Conservation (phyloP, 345 rosid genomes). For the Salix koriyanagi region DNA sequence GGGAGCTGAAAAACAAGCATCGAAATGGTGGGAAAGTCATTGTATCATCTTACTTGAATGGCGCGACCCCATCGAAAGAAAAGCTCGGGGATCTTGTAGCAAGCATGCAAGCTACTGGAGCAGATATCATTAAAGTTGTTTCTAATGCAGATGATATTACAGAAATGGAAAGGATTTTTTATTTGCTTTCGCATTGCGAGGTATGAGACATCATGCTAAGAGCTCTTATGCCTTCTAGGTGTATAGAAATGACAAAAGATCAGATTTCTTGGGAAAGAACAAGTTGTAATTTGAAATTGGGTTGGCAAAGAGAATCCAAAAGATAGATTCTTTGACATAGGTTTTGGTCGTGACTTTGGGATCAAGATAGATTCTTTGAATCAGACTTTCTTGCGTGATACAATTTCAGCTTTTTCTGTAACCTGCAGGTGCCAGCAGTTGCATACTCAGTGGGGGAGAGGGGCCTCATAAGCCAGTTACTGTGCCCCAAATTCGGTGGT, state of each 20-base stretch:
- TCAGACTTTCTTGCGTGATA: not conserved
- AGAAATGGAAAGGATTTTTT: slow-evolving; percentile 40
- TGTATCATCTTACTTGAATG: slow-evolving; percentile 40
- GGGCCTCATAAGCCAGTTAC: slow-evolving; percentile 55
- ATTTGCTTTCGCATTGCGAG: slow-evolving; percentile 35
- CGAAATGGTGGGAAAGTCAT: slow-evolving; percentile 31
- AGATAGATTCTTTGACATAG: too few species aligned
- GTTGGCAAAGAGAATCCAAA: not conserved
- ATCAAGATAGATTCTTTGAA: not conserved
- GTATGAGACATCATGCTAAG: slow-evolving; percentile 16
- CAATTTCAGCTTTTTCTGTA: not conserved
- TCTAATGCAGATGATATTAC: slow-evolving; percentile 42
- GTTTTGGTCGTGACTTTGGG: not conserved
- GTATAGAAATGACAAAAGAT: not conserved
- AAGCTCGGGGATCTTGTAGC: slow-evolving; percentile 38
- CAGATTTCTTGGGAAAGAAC: not conserved
- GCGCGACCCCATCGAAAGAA: slow-evolving; percentile 36
- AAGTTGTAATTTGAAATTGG: not conserved
- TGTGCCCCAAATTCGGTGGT: slow-evolving; percentile 50
- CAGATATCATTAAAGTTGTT: slow-evolving; percentile 44
- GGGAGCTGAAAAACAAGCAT: slow-evolving; percentile 18
- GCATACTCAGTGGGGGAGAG: slow-evolving; percentile 56
- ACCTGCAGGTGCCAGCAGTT: slow-evolving; percentile 42
- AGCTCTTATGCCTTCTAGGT: not conserved
- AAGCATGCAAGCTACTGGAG: slow-evolving; percentile 37